A percentile compares a stretch with the other conserved stretches of the same genome.
These are phyloP conservation scores for Saitozyma sp. DNA, from an alignment of 768 basidiomycete species.

Conservation along the genomic window DNA sequence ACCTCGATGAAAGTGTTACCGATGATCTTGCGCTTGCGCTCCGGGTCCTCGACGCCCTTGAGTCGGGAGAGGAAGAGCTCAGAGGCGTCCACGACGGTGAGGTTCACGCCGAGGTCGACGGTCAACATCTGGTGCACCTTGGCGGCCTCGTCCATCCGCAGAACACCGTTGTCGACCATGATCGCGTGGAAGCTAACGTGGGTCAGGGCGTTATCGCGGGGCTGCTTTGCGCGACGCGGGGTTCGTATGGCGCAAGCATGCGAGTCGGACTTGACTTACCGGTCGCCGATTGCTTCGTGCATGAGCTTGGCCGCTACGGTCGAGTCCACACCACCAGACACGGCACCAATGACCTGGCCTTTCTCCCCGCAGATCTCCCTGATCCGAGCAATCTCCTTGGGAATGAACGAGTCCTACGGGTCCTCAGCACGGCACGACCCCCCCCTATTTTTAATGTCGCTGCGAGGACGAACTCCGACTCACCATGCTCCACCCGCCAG, in stretches of 20 bases:
- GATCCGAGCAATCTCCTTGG: conserved; percentile 91
- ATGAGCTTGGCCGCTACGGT: conserved; percentile 98
- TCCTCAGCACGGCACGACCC: not conserved
- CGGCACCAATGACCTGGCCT: conserved; percentile 96
- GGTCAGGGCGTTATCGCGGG: not conserved
- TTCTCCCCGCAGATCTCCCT: conserved; percentile 89
- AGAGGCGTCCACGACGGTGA: conserved; percentile 93
- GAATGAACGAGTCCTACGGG: conserved; percentile 90
- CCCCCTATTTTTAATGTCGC: conserved; percentile 1
- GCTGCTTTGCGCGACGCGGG: not conserved
- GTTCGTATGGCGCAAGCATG: not conserved
- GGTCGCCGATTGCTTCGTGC: conserved; percentile 98
- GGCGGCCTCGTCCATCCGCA: conserved; percentile 82
- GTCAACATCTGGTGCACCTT: conserved; percentile 94
- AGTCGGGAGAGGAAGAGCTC: conserved; percentile 85
- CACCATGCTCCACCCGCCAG: conserved; percentile 90
- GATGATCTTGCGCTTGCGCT: conserved; percentile 95
- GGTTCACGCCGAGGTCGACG: conserved; percentile 88
- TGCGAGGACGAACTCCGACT: conserved; percentile 22
- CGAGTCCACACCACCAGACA: conserved; percentile 95
- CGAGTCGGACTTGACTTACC: conserved; percentile 57
- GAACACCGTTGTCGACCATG: conserved; percentile 98
- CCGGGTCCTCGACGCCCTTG: conserved; percentile 91
- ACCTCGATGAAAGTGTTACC: conserved; percentile 99
- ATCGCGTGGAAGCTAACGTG: conserved; percentile 87